Evolutionary conservation across 768 basidiomycete species (phyloP), one percentile per base, ranked within the genome.

Genomic region (Mycena metata): DNA sequence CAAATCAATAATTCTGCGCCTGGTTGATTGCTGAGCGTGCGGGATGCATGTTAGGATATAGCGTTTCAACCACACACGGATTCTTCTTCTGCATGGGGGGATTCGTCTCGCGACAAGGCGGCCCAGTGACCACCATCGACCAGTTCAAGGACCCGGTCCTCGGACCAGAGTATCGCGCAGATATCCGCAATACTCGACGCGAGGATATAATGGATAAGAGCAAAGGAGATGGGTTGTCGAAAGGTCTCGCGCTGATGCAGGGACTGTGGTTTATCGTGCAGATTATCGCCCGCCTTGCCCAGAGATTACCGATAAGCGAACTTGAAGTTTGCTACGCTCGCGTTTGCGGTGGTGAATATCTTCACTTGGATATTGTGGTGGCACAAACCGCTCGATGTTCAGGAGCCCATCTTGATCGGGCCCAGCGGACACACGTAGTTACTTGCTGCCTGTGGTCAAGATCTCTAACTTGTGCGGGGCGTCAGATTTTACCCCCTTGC

Each of bases 201-300:
- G 21, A 39, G 15, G 54, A 55, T 33, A 55, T 55, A 16, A 15
- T 41, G 23, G 54, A 55, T 23, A 55, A 41, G 54, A 55, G 54
- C 54, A 55, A 55, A 17, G 39, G 39, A 11, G 54, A 55, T 41
- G 54, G 35, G 12, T 23, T 55, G 23, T 41, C 54, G 2, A 55
- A 55, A 23, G 39, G 54, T 23, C n/a, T 55, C 21, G 54, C 54
- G 4, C 36, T 55, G n/a, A 36, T 55, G 35, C 54, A 55, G 23
- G 54, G 54, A 55, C 36, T 55, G 35, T 55, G 54, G 54, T 55
- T 55, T 21, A 55, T 55, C 39, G 13, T 24, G 36, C 54, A 55
- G 15, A 55, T 55, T 4, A 35, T 55, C 21, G 54, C 54, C 36
- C 54, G 54, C 23, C 7, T 55, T 15, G 23, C 21, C 1, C 54